Evolutionary conservation across 1,284 basidiomycete genomes (phyloP), one percentile per base, ranked within the genome.

Genomic region (Ceratobasidium sp.): DNA sequence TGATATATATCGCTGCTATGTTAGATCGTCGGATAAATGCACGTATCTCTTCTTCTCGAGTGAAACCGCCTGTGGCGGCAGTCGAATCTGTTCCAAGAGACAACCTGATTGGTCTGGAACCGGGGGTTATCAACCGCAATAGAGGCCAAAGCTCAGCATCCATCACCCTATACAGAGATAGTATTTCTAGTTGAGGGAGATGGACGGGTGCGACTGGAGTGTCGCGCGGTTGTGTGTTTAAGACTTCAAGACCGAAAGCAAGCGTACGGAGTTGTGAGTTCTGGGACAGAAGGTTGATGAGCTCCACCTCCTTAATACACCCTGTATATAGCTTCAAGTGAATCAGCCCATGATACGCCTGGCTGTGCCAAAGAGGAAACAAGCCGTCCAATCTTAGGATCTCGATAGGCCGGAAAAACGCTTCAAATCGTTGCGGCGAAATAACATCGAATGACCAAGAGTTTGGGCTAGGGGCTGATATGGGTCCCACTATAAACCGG

Each of bases 111-210:
- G 58, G 44, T 2, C 33, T 49, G 2, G 56, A 18, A 28, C 71
- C 58, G 0, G 71, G 71, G 1, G 71, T 40, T 7, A 73, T 44
- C 5, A 72, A 42, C 49, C 55, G 70, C 10, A 60, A 7, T n/a
- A 72, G 1, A n/a, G 44, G 33, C 68, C 15, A 42, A n/a, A 33
- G 13, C 7, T 20, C 39, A 2, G 2, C 10, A 5, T n/a, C 23
- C 51, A 70, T 55, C 33, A 33, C 4, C 9, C 20, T 26, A 3
- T 7, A 4, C 7, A 68, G 26, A 15, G 26, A n/a, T n/a, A 63
- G 26, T 3, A 61, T 18, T 20, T 63, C 71, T 23, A 73, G 39
- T 3, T 61, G 44, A 20, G 40, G 33, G n/a, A 63, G 23, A 1
- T 7, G n/a, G 0, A 44, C 58, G 26, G 46, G 40, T 20, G 40